Percentiles rank a stretch among this genome's conserved stretches.
Evolutionary conservation across 192 early-diverging fungal genomes (phyloP).

Genomic region (Coemansia sp.): DNA sequence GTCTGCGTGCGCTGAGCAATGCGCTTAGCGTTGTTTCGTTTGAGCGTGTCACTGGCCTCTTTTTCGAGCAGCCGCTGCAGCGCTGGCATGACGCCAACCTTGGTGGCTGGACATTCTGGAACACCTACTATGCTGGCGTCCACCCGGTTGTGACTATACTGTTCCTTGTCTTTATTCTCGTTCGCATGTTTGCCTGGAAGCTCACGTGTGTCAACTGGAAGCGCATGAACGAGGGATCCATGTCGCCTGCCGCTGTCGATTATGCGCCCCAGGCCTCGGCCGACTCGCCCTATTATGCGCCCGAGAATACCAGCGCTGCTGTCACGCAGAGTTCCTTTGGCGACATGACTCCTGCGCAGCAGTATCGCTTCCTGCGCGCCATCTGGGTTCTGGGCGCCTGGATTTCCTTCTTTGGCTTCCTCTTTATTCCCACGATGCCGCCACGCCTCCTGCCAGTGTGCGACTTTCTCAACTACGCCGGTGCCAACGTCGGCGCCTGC

Average conservation of each 20-base stretch:
- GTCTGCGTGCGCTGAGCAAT: conserved; percentile 50
- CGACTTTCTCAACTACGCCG: conserved; percentile 53
- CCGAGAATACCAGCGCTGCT: conserved; percentile 20
- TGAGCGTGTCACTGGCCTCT: conserved; percentile 45
- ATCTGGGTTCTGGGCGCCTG: conserved; percentile 55
- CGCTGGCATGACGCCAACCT: conserved; percentile 44
- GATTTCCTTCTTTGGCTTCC: conserved; percentile 51
- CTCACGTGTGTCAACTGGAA: conserved; percentile 55
- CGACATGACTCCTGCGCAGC: conserved; percentile 53
- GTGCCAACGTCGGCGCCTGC: conserved; percentile 53
- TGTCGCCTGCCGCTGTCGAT: conserved; percentile 24
- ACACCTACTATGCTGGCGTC: conserved; percentile 56
- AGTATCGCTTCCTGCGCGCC: conserved; percentile 56
- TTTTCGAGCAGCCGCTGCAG: conserved; percentile 55
- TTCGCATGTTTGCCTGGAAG: conserved; percentile 58
- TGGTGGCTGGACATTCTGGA: conserved; percentile 54
- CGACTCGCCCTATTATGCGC: conserved; percentile 26
- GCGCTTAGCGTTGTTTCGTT: conserved; percentile 48
- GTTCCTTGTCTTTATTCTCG: conserved; percentile 48
- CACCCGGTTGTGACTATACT: conserved; percentile 51
- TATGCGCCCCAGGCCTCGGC: conserved; percentile 23
- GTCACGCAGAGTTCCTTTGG: conserved; percentile 32
- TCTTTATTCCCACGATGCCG: conserved; percentile 56
- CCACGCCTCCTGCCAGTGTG: conserved; percentile 54
- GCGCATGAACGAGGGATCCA: conserved; percentile 43